Base-by-base conservation (phyloP, 257 asterid genomes). In the Osmanthus fragrans region DNA sequence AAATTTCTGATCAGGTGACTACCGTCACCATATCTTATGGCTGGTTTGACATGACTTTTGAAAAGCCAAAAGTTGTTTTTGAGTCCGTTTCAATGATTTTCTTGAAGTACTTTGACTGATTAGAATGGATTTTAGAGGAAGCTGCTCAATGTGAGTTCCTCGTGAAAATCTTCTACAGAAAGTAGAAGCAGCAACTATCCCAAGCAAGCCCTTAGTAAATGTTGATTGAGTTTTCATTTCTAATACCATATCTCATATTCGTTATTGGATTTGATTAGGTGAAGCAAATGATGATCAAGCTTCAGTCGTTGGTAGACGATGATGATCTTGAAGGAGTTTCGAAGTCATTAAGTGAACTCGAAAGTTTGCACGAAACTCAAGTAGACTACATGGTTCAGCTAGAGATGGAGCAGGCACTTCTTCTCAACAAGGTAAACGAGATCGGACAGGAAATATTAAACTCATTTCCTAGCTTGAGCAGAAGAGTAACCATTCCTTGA, bases 361-460 rank as follows among this genome's bases (percentile, higher is more conserved):
- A 93, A 79, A 88, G 79, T 60, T 95, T 96, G 45, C 97, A 92
- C 11, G 95, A 88, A 25, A 45, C 84, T 45, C 92, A 88, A 80
- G 94, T 92, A 71, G 98, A 92, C 80, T 89, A 84, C 86, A 80
- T 88, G 85, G 40, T 83, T 73, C 94, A 86, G 84, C 96, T 96
- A 4, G 96, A 93, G 85, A 92, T 87, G 0, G 98, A 96, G 85
- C 97, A 96, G 69, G 85, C 66, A 84, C 84, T 96, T 80, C 86
- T 96, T 7, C 73, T 96, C 40, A 82, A 80, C 88, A 96, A 93
- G 83, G 88, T 96, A 80, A 83, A 87, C 76, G 97, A 93, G 87
- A 95, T 96, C 71, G 98, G 98, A 54, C 99, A 89, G 77, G 99
- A 96, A 83, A 84, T 93, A 70, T 75, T 92, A 16, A 92, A 96